Evolutionary conservation across 1,139 yeast species (phyloP), one percentile per base, ranked within the genome.

Genomic region (Yamadazyma mexicana): DNA sequence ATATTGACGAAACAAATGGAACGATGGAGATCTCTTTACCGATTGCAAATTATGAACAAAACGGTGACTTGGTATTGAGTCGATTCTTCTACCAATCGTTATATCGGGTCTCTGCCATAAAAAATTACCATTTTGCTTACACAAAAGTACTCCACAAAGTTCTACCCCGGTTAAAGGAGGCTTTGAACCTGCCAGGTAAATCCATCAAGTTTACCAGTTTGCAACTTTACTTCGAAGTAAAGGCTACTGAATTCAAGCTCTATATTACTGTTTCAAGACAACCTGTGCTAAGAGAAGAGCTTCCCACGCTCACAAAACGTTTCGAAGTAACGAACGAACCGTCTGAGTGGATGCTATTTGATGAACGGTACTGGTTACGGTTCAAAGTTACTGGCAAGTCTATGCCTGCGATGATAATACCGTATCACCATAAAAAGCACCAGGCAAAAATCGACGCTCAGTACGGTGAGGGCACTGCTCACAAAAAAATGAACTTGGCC

Each of bases 51-150:
- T 25, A 33, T 44, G 15, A 26, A 15, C 17, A 34, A 40, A 14
- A 47, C 28, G 60, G 51, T 17, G 47, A 53, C 6, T 30, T 51
- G n/a, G 58, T 70, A 0, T 45, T 64, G 1, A 53, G 64, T 14
- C 48, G 74, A 33, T 59, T 62, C 18, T 45, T 77, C 4, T 77
- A 55, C 48, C 52, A 60, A 5, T 37, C 45, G 2, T 48, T 73
- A 6, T 54, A 55, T 33, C 65, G 63, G 0, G 51, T 71, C 3
- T 71, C 79, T 0, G 61, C 80, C 0, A 52, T 66, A 1, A 55
- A 57, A 15, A 64, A 73, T 31, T 75, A 65, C 47, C 72, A 72
- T 45, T 76, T 78, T 71, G 54, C 64, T 3, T 77, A 69, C 44
- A 66, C 79, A 4, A 71, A 64, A 40, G 38, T 76, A 11, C 72